Base-by-base conservation (phyloP, 768 basidiomycete species). In the Royoungia palumana region DNA sequence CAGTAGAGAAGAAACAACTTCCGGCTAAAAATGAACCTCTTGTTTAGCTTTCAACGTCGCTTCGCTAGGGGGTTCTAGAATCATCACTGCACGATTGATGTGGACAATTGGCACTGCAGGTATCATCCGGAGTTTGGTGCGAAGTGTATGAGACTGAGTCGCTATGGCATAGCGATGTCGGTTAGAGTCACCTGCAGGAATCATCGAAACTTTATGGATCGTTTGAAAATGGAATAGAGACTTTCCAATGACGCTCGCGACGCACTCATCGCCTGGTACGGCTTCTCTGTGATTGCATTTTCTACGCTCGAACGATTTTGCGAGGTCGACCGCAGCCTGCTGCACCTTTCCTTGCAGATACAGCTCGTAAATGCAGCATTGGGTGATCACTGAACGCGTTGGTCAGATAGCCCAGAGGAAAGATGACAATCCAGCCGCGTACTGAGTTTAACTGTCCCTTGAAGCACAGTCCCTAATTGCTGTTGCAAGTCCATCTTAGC, bases 211-310 rank as follows among this genome's bases (percentile, higher is more conserved):
- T 10, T 27, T 27, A 48, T 20, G 17, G 17, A 39, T 11, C 41
- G 42, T 21, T 37, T 14, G 27, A 21, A 35, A 24, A 40, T 17
- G 34, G 35, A 34, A 22, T 16, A 32, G 11, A 14, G 21, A 12
- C 44, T 50, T 58, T 91, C 95, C 95, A 40, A 96, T 75, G 39
- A 98, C 85, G 50, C 79, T 80, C 6, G 72, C 60, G 24, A 99
- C 72, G 66, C 96, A 99, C 16, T 93, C 91, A 41, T 88, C 82
- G 25, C 87, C 87, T 0, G 79, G 75, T 24, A 97, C 87, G n/a
- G 87, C 74, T 59, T 94, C 88, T 53, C 83, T 77, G 65, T 99
- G 96, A 64, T 97, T 97, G 66, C 96, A 99, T 70, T 88, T 92
- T 55, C 96, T 68, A 48, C 95, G 78, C 70, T 97, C 95, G 56